Evolutionary conservation across 2,329 filamentous ascomycete species (phyloP).

Genomic region (Pseudopyrenochaeta lycopersici): DNA sequence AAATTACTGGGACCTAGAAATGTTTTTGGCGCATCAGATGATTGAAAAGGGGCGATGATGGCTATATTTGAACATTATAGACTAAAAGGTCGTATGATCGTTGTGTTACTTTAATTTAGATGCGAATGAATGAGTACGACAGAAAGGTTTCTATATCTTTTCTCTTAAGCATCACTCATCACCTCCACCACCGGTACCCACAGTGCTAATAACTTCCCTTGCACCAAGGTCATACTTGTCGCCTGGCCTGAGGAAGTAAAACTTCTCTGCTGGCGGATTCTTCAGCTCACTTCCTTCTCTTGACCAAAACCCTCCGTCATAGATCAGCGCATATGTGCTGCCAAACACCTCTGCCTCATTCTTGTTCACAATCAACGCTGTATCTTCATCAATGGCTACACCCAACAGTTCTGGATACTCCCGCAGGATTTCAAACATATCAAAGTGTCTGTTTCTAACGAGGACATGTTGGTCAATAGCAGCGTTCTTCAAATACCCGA

Average conservation of each 20-base stretch:
- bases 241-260: constrained; percentile 33
- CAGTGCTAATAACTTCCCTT: constrained; percentile 20
- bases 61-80: not conserved
- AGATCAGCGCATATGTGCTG: constrained; percentile 34
- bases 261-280: constrained; percentile 18
- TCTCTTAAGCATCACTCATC: not conserved
- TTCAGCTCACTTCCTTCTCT: constrained; percentile 31
- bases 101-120: too few species aligned
- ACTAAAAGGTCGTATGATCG: too few species aligned
- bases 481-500: constrained; percentile 36
- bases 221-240: constrained; percentile 28
- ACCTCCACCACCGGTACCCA: not conserved
- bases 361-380: constrained; percentile 29
- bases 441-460: constrained; percentile 35
- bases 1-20: constrained; percentile 6
- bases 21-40: too few species aligned
- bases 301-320: constrained; percentile 37
- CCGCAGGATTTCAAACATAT: constrained; percentile 33
- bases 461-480: constrained; percentile 38
- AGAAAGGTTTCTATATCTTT: too few species aligned
- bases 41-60: constrained; percentile 2
- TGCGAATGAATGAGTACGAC: too few species aligned
- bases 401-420: constrained; percentile 29
- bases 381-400: constrained; percentile 37
- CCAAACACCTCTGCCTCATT: constrained; percentile 35